These are phyloP conservation scores for Keithomyces neogunnii DNA, from an alignment of 2,329 filamentous ascomycete genomes.

Conservation along the genomic window DNA sequence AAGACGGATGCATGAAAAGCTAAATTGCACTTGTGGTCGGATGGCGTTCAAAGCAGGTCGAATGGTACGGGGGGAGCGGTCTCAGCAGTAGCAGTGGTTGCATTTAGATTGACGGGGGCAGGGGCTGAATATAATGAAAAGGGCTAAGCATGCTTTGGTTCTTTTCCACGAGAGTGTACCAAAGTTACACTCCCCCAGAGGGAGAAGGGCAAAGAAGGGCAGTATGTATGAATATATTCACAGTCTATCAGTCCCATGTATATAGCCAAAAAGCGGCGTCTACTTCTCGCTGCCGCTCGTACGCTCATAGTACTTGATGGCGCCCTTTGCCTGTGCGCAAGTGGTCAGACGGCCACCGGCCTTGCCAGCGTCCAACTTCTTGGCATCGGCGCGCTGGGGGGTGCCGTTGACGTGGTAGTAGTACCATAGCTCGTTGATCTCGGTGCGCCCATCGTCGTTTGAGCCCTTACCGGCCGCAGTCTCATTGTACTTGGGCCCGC, in stretches of 20 bases:
- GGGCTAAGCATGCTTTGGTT: neutral
- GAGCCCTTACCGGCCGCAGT: constrained; percentile 48
- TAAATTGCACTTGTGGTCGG: neutral
- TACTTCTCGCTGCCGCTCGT: constrained; percentile 21
- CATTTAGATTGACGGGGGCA: neutral
- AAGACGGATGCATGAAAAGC: neutral
- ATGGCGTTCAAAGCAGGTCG: neutral
- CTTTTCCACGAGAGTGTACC: neutral
- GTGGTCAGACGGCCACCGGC: constrained; percentile 41
- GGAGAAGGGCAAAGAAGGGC: neutral
- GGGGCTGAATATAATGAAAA: neutral
- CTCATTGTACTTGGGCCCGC: constrained; percentile 50
- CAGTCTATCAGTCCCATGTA: neutral
- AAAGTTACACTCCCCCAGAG: neutral
- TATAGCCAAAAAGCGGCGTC: neutral
- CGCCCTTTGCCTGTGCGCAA: constrained; percentile 45
- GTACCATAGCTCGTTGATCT: constrained; percentile 57
- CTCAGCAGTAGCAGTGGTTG: neutral
- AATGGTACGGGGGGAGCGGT: neutral
- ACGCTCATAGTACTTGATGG: constrained; percentile 47
- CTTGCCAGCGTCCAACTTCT: constrained; percentile 33
- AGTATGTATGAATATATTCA: neutral
- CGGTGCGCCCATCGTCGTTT: constrained; percentile 46
- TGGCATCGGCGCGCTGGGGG: constrained; percentile 41
- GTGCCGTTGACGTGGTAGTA: constrained; percentile 52